Conservation (phyloP, 495 filamentous ascomycete species). For the Penicillium riverlandense region DNA sequence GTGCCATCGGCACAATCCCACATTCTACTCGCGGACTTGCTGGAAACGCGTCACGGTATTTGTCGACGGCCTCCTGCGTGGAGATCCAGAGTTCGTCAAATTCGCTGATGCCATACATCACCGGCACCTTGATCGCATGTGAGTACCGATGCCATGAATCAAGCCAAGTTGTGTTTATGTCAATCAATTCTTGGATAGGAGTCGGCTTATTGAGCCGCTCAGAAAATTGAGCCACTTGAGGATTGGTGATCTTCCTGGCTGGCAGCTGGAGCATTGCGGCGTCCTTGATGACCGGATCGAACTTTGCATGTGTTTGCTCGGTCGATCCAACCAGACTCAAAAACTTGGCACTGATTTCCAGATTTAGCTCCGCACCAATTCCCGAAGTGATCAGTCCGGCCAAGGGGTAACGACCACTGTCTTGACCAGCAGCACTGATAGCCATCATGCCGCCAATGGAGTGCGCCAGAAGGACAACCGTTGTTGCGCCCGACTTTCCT, state of each 20-base stretch:
- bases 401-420: conserved; percentile 19
- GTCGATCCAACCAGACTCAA: neutral
- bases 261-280: conserved; percentile 11
- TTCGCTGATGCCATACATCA: conserved; percentile 14
- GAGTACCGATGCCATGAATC: conserved; percentile 12
- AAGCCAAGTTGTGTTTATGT: conserved; percentile 13
- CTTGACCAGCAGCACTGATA: conserved; percentile 12
- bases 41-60: conserved; percentile 16
- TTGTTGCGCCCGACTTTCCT: conserved; percentile 8
- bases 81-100: conserved; percentile 15
- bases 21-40: conserved; percentile 14
- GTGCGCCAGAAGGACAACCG: conserved; percentile 24
- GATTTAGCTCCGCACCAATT: conserved; percentile 11
- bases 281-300: conserved; percentile 14
- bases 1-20: conserved; percentile 6
- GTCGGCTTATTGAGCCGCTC: conserved; percentile 15
- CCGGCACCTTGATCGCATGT: conserved; percentile 11
- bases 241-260: conserved; percentile 1
- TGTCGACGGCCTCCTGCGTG: conserved; percentile 3
- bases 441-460: conserved; percentile 24
- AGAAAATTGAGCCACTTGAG: conserved; percentile 7
- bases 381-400: conserved; percentile 22
- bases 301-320: neutral
- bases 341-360: neutral
- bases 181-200: conserved; percentile 11